Evolutionary conservation across 192 early-diverging fungal species (phyloP).

Genomic region (Coemansia sp.): DNA sequence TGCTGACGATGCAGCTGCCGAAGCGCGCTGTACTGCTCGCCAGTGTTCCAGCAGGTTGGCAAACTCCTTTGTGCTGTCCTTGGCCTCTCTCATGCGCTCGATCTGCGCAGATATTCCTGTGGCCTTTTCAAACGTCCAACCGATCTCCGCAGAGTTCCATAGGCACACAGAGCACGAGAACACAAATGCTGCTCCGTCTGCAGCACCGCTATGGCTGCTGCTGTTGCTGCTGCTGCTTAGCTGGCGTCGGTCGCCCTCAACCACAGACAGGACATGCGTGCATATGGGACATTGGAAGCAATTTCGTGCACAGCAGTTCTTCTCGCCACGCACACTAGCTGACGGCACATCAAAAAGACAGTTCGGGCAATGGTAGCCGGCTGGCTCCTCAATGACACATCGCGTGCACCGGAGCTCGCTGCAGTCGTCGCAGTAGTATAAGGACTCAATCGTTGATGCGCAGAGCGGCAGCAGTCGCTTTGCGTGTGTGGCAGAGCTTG

Average conservation of each 20-base stretch:
- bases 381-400: constrained; percentile 84
- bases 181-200: constrained; percentile 59
- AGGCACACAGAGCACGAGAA: constrained; percentile 84
- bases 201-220: neutral
- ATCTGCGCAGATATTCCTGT: constrained; percentile 91
- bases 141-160: constrained; percentile 93
- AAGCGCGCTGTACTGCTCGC: constrained; percentile 69
- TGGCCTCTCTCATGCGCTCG: constrained; percentile 73
- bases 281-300: constrained; percentile 94
- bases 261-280: constrained; percentile 74
- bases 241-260: constrained; percentile 48
- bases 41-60: constrained; percentile 81
- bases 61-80: constrained; percentile 78
- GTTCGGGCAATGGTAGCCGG: constrained; percentile 92
- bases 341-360: constrained; percentile 97
- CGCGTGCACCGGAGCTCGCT: constrained; percentile 74
- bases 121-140: constrained; percentile 90
- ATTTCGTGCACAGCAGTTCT: constrained; percentile 89
- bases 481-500: neutral
- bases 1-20: constrained; percentile 17
- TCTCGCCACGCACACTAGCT: constrained; percentile 95
- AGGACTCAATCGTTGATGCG: constrained; percentile 59
- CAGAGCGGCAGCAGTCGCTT: constrained; percentile 30
- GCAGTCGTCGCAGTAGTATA: constrained; percentile 93
- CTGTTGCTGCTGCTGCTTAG: neutral